Evolutionary conservation across 805 yeast genomes (phyloP).

Genomic region (Saccharomycopsis amapae): DNA sequence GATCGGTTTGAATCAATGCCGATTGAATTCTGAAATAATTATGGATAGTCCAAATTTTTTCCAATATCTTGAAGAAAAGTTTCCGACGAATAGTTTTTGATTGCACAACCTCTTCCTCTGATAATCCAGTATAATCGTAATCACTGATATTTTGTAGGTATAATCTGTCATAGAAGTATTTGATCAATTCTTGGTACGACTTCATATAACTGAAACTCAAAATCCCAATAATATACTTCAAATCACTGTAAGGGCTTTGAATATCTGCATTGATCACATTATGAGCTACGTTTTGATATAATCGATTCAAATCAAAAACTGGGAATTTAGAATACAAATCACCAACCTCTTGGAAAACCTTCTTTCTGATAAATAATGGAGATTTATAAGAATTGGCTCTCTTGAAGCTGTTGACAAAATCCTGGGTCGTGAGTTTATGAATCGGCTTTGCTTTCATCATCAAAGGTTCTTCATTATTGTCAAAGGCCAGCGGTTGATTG

Average conservation of each 20-base stretch:
- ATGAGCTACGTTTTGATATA: background rate
- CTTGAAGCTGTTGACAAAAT: slow-evolving; percentile 11
- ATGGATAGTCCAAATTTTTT: slow-evolving; percentile 20
- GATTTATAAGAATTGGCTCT: slow-evolving; percentile 14
- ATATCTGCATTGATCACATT: background rate
- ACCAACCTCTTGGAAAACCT: slow-evolving; percentile 19
- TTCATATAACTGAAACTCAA: slow-evolving; percentile 20
- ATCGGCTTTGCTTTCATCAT: no score
- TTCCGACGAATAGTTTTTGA: slow-evolving; percentile 6
- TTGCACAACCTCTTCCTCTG: background rate
- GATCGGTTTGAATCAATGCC: slow-evolving; percentile 21
- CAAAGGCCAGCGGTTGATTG: no score
- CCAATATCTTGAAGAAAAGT: slow-evolving; percentile 20
- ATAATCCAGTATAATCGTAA: background rate
- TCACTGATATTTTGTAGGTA: slow-evolving; percentile 9
- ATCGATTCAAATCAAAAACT: slow-evolving; percentile 15
- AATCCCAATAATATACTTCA: slow-evolving; percentile 13
- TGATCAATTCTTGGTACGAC: slow-evolving; percentile 20
- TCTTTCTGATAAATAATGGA: slow-evolving; percentile 17
- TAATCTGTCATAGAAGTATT: slow-evolving; percentile 20
- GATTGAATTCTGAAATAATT: slow-evolving; percentile 20
- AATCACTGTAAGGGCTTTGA: slow-evolving; percentile 12
- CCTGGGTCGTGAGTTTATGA: no score
- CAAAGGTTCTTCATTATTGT: no score
- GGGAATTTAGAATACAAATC: slow-evolving; percentile 20